Conservation (phyloP, 352 stramenopile genomes). For the Globisporangium cederbergense region DNA sequence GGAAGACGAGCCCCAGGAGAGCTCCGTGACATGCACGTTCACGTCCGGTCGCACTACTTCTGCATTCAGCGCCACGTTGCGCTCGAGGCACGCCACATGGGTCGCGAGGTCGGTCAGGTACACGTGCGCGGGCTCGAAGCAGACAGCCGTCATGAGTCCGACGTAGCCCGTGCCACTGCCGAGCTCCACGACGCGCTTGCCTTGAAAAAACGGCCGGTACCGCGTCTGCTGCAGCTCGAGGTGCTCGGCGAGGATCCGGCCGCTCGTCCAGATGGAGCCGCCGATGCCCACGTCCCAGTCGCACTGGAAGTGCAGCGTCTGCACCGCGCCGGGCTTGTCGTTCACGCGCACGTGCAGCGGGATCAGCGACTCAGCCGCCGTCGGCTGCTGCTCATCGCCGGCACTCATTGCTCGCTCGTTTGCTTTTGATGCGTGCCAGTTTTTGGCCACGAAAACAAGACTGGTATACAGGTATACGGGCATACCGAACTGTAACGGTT, state of each 20-base stretch:
- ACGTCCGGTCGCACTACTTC: slow-evolving; percentile 25
- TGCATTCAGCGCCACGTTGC: slow-evolving; percentile 57
- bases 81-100: slow-evolving; percentile 54
- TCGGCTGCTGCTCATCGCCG: neutral
- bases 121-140: slow-evolving; percentile 54
- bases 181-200: slow-evolving; percentile 66
- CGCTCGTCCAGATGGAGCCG: slow-evolving; percentile 81
- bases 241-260: slow-evolving; percentile 62
- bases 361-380: slow-evolving; percentile 24
- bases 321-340: slow-evolving; percentile 17
- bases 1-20: slow-evolving; percentile 44
- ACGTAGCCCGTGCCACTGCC: slow-evolving; percentile 79
- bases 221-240: slow-evolving; percentile 44
- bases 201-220: slow-evolving; percentile 53
- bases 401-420: neutral
- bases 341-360: slow-evolving; percentile 45
- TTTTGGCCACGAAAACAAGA: no score
- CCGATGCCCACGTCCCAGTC: slow-evolving; percentile 81
- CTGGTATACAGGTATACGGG: no score
- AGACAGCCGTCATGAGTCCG: slow-evolving; percentile 57
- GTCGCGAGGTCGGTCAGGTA: slow-evolving; percentile 63
- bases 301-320: slow-evolving; percentile 63
- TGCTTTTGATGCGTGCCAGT: neutral
- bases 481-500: no score
- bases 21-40: slow-evolving; percentile 49